Conservation (phyloP, 371 early-diverging fungal genomes). For the Circinella minor region DNA sequence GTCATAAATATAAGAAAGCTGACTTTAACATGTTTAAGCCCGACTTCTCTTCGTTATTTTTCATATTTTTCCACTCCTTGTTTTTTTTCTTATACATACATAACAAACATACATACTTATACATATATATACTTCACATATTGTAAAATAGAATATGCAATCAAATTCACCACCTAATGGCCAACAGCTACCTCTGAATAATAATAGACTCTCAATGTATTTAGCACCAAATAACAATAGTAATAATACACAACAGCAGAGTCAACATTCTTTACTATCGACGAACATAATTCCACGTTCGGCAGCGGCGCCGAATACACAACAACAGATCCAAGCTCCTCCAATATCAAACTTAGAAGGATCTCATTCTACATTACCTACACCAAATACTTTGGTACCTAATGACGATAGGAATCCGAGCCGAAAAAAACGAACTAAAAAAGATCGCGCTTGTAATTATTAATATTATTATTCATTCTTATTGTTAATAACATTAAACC, state of each 20-base stretch:
- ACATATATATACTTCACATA: neutral
- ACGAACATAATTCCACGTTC: neutral
- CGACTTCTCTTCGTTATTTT: neutral
- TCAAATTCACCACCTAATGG: neutral
- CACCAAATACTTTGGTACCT: neutral
- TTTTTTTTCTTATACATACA: neutral
- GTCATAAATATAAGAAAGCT: neutral
- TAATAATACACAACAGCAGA: neutral
- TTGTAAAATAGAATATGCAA: neutral
- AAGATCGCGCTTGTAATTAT: neutral
- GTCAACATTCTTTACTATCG: neutral
- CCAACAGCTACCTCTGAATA: neutral
- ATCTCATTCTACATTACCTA: conserved; percentile 1
- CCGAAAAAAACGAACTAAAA: neutral
- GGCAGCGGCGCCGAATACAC: conserved; percentile 4
- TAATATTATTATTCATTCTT: neutral
- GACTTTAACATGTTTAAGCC: neutral
- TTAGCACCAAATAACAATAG: neutral
- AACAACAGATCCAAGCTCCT: neutral
- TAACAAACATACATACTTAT: neutral
- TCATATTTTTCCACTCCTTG: neutral
- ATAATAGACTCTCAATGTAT: neutral
- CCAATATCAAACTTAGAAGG: neutral
- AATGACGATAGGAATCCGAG: neutral
- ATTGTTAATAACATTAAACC: neutral